Conservation (phyloP, 1,139 yeast genomes). For the Groenewaldozyma auringiensis region DNA sequence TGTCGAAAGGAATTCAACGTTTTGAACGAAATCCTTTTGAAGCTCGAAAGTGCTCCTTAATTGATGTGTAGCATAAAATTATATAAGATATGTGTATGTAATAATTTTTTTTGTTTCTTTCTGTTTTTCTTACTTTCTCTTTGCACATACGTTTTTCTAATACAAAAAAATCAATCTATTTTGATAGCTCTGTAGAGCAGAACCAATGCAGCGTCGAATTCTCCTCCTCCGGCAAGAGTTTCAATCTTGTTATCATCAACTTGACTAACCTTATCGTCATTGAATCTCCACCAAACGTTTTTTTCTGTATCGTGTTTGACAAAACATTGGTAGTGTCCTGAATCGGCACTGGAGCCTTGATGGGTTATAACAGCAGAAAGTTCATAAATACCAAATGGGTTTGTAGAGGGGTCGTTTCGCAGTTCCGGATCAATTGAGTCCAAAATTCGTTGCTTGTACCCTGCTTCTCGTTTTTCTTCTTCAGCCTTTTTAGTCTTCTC, state of each 20-base stretch:
- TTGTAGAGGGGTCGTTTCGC: constrained; percentile 50
- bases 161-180: constrained; percentile 2
- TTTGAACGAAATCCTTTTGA: constrained; percentile 40
- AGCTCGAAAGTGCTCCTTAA: constrained; percentile 1
- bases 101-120: too few relatives aligned
- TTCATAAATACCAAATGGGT: constrained; percentile 83
- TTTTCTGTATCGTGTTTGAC: constrained; percentile 64
- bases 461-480: constrained; percentile 33
- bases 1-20: constrained; percentile 82
- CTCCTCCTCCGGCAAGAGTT: constrained; percentile 92
- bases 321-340: constrained; percentile 95
- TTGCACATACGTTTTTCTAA: too few relatives aligned
- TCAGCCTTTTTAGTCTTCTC: constrained; percentile 15
- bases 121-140: too few relatives aligned
- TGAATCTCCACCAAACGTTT: constrained; percentile 81
- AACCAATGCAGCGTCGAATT: constrained; percentile 89
- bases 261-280: constrained; percentile 81
- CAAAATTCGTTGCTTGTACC: constrained; percentile 27
- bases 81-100: neutral
- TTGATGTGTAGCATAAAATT: constrained; percentile 1
- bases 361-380: constrained; percentile 82
- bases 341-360: constrained; percentile 91
- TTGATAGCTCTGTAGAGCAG: constrained; percentile 65
- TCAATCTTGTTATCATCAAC: constrained; percentile 77
- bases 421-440: constrained; percentile 28